These are phyloP conservation scores for Drechslerella dactyloides DNA, from an alignment of 2,329 filamentous ascomycete genomes.

Conservation along the genomic window DNA sequence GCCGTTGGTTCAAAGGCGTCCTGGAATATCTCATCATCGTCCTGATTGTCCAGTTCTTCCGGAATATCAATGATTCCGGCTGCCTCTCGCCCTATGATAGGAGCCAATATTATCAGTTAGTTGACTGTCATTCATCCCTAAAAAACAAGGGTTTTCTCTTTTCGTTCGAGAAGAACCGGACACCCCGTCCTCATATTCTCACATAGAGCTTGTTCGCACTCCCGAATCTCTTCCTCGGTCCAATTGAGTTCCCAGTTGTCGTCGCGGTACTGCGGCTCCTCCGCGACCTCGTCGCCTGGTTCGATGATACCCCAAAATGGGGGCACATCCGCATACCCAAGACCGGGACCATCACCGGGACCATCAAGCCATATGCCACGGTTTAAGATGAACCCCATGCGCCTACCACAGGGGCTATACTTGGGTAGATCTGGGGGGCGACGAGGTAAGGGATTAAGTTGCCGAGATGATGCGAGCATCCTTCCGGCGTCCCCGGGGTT, in stretches of 20 bases:
- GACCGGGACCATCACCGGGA: neutral
- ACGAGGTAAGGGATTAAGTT: neutral
- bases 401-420: conserved; percentile 8
- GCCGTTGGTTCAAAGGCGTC: no score
- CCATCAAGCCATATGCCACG: neutral
- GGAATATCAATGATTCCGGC: no score
- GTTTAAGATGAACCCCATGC: conserved; percentile 21
- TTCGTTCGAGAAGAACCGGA: no score
- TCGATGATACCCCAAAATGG: conserved; percentile 30
- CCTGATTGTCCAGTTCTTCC: no score
- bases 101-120: no score
- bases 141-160: no score
- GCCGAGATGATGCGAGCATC: neutral
- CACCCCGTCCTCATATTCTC: neutral
- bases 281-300: conserved; percentile 23
- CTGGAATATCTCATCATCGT: no score
- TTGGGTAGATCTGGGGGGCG: conserved; percentile 21
- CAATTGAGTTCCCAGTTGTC: neutral
- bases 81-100: no score
- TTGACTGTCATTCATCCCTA: no score
- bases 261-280: conserved; percentile 21
- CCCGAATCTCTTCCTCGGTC: neutral
- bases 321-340: neutral
- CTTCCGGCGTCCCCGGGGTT: conserved; percentile 2
- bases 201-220: neutral